Evolutionary conservation across 306 rosid species (phyloP).

Genomic region (Canavalia gladiata): DNA sequence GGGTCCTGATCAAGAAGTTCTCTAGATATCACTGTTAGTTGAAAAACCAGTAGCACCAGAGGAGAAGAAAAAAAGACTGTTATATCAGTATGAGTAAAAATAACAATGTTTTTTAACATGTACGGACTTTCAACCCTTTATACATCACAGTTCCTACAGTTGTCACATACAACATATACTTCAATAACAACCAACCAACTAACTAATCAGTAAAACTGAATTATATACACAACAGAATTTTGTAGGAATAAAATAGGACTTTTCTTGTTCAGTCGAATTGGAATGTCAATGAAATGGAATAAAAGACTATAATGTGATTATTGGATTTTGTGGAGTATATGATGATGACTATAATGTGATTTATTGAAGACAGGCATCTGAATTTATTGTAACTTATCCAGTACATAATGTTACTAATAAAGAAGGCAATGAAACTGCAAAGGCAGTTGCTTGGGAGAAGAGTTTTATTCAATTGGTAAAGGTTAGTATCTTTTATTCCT

Average conservation of each 20-base stretch:
- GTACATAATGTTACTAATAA: conserved; percentile 82
- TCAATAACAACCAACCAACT: too few relatives aligned
- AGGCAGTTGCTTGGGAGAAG: conserved; percentile 97
- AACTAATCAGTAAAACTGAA: too few relatives aligned
- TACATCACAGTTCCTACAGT: too few relatives aligned
- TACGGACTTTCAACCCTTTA: too few relatives aligned
- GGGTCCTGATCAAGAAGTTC: too few relatives aligned
- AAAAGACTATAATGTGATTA: too few relatives aligned
- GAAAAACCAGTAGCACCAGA: too few relatives aligned
- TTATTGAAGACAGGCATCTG: conserved; percentile 82
- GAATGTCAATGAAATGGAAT: not conserved
- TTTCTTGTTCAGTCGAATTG: not conserved
- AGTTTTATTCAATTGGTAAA: conserved; percentile 86
- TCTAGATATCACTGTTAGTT: too few relatives aligned
- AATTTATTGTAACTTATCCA: conserved; percentile 86
- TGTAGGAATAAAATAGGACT: not conserved
- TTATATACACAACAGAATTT: not conserved
- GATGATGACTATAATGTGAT: conserved; percentile 50
- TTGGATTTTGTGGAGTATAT: conserved; percentile 41
- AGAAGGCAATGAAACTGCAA: conserved; percentile 73
- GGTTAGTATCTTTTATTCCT: conserved; percentile 62
- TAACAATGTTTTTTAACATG: too few relatives aligned
- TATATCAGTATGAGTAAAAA: too few relatives aligned
- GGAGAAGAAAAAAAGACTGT: too few relatives aligned
- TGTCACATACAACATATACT: too few relatives aligned